These are phyloP conservation scores for Thymus mandschuricus DNA, from an alignment of 257 asterid genomes.

Conservation along the genomic window DNA sequence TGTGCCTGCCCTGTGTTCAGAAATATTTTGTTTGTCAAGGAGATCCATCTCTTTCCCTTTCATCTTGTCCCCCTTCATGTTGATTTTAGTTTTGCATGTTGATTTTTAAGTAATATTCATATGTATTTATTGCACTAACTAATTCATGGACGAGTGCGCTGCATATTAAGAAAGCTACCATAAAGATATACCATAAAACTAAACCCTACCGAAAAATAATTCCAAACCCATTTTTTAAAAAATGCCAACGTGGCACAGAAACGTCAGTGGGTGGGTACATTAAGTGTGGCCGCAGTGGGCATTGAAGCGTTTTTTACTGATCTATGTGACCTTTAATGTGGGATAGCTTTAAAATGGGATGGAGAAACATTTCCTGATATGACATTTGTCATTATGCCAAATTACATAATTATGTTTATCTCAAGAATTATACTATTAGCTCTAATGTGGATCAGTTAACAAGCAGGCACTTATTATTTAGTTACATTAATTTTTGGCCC, in stretches of 20 bases:
- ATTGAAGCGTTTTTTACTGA: too few species aligned
- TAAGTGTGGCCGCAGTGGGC: too few species aligned
- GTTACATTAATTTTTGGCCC: background rate
- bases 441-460: constrained; percentile 4
- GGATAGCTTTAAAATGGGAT: background rate
- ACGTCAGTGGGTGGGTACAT: too few species aligned
- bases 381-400: constrained; percentile 10
- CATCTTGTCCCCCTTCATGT: constrained; percentile 16
- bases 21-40: constrained; percentile 14
- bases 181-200: too few species aligned
- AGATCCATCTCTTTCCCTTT: constrained; percentile 14
- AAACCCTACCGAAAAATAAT: too few species aligned
- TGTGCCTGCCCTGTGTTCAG: constrained; percentile 27
- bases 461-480: background rate
- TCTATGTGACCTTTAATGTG: background rate
- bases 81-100: constrained; percentile 14
- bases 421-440: constrained; percentile 19
- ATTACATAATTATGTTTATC: background rate
- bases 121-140: constrained; percentile 17
- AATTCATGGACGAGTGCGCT: background rate
- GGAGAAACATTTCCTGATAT: background rate
- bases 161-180: too few species aligned
- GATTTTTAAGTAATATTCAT: background rate
- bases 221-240: too few species aligned
- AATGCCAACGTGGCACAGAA: too few species aligned